Evolutionary conservation across 2,329 filamentous ascomycete genomes (phyloP), one percentile per base, ranked within the genome.

Genomic region (Fusarium nygamai): DNA sequence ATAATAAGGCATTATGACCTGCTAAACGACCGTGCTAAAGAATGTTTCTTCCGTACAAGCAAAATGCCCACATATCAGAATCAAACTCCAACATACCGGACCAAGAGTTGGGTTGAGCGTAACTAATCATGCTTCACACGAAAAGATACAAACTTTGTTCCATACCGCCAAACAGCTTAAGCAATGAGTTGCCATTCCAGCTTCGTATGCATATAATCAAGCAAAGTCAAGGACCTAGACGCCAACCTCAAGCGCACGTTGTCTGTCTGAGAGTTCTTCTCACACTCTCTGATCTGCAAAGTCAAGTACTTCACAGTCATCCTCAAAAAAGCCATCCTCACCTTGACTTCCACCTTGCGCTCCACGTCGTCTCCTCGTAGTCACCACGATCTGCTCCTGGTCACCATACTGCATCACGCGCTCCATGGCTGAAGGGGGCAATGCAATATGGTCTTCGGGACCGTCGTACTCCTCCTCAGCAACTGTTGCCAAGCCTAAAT

Each of bases 291-390:
- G 90, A 78, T 91, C 90, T 31, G 94, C 93, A 88, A 96, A 97
- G 84, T 97, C 94, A 72, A 97, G 88, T 65, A 98, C 93, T 81
- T 97, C 94, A 76, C 94, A 96, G 80, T 97, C 95, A 80, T 98
- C 94, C 83, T 98, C 95, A 78, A 97, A 97, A 82, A 97, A 97
- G 6, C 92, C 93, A 63, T 92, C 91, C 65, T 94, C 92, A 50
- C 91, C 91, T 44, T 82, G 80, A 36, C 85, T 85, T 22, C 83
- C 81, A 43, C 83, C 81, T 60, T 88, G 86, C 58, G 85, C 86
- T 44, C 86, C 85, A 46, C 88, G 90, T 67, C 93, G 90, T 60
- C 93, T 88, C 69, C 94, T 88, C 6, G 94, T 96, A 22, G 93
- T 97, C 24, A 96, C 92, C 48, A 97, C 92, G 69, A 96, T 92